Conservation (phyloP, 2,329 filamentous ascomycete genomes). For the Epichloe scottii region DNA sequence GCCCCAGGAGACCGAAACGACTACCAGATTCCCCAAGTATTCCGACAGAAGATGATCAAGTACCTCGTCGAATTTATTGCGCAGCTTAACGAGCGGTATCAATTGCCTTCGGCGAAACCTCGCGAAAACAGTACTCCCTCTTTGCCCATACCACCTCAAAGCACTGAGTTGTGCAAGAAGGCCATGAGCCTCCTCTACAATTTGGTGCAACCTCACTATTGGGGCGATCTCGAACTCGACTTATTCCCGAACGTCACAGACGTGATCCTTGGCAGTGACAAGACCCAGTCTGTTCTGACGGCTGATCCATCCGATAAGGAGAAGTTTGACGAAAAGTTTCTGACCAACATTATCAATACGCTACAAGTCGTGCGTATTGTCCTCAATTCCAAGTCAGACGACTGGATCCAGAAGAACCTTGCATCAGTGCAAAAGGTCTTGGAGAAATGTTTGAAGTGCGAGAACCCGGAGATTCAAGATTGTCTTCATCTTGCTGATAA, state of each 20-base stretch:
- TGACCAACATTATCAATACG: slow-evolving; percentile 83
- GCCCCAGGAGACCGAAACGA: slow-evolving; percentile 43
- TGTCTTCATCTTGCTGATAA: slow-evolving; percentile 68
- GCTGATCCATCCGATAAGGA: slow-evolving; percentile 51
- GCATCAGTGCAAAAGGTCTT: slow-evolving; percentile 71
- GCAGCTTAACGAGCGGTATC: slow-evolving; percentile 74
- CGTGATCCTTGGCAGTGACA: slow-evolving; percentile 71
- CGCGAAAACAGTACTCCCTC: slow-evolving; percentile 37
- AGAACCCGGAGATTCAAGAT: slow-evolving; percentile 87
- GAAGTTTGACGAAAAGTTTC: slow-evolving; percentile 70
- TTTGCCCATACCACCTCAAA: slow-evolving; percentile 37
- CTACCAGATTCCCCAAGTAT: slow-evolving; percentile 53
- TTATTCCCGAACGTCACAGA: slow-evolving; percentile 85
- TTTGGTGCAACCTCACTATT: slow-evolving; percentile 74
- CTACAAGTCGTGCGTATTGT: slow-evolving; percentile 86
- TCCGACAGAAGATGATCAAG: slow-evolving; percentile 74
- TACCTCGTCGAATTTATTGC: slow-evolving; percentile 95
- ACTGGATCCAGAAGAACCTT: slow-evolving; percentile 78
- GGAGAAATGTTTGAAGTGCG: slow-evolving; percentile 78
- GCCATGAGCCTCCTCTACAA: slow-evolving; percentile 72
- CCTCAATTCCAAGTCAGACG: slow-evolving; percentile 73
- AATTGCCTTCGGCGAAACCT: slow-evolving; percentile 57
- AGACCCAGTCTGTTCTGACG: slow-evolving; percentile 48
- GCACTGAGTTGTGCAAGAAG: slow-evolving; percentile 74
- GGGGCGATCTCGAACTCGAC: slow-evolving; percentile 86